Evolutionary conservation across 2,329 filamentous ascomycete species (phyloP), one percentile per base, ranked within the genome.

Genomic region (Colletotrichum sp.): DNA sequence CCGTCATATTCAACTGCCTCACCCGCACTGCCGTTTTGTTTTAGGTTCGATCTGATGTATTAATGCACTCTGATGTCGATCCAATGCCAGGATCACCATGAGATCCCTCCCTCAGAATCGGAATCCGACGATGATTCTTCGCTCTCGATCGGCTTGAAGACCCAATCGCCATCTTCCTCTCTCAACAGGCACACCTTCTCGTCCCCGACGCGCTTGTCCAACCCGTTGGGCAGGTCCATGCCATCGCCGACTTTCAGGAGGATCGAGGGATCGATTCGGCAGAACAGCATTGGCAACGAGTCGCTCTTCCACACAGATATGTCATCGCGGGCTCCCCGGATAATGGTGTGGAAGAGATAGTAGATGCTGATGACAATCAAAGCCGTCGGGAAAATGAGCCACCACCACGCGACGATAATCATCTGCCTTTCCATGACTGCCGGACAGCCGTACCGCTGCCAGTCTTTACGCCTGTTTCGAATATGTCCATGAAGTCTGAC

Each of bases 211-310:
- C 71, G 78, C n/a, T 82, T 77, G 27, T 83, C 82, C 55, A 85
- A 77, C 1, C 84, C 84, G 28, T 82, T 80, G 4, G 84, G 84
- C 9, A 82, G 75, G 71, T 86, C 82, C 83, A 86, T 85, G 19
- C 79, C 83, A 55, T 83, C 78, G 1, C 74, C 68, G 7, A 84
- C 82, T 15, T 79, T 80, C 5, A 75, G 79, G 22, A 83, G 80
- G 36, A 85, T 84, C 30, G 79, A 79, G 8, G 79, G 78, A 57
- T 85, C 82, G 22, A 86, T 82, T 8, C 81, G 80, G 63, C 82
- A 84, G 68, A 86, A 86, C 11, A 86, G 75, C 83, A 86, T 84
- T 2, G 84, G 84, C 70, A 86, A 75, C 15, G 83, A 84, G 60
- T 83, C 82, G 25, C 81, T 79, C 70, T 86, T 86, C 84, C 84